Conservation (phyloP, 345 rosid species). For the Hibiscus tridactylites region DNA sequence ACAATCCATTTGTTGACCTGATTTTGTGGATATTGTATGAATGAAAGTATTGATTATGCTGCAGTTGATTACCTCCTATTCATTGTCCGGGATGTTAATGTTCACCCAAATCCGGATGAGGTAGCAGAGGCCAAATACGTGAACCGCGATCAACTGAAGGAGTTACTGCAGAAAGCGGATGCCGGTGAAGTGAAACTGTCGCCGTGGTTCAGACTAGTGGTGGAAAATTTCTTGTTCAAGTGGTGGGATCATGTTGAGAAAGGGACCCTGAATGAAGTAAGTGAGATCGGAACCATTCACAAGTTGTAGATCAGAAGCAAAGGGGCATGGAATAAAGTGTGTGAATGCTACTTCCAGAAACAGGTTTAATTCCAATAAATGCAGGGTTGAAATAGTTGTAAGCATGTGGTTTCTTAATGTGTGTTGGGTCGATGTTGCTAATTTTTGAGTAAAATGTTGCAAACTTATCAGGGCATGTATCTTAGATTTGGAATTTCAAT, state of each 20-base stretch:
- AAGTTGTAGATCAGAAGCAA: slow-evolving; percentile 26
- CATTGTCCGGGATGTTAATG: slow-evolving; percentile 65
- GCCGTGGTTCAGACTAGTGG: slow-evolving; percentile 95
- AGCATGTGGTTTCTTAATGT: neutral
- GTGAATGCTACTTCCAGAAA: neutral
- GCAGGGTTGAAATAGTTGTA: neutral
- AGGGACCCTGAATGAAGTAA: slow-evolving; percentile 56
- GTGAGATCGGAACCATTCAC: slow-evolving; percentile 79
- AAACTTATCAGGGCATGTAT: neutral
- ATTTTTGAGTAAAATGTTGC: neutral
- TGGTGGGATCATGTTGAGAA: slow-evolving; percentile 94
- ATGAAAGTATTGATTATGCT: slow-evolving; percentile 1
- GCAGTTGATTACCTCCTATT: slow-evolving; percentile 90
- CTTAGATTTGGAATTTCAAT: neutral
- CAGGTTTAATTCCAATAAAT: neutral
- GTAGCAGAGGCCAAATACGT: slow-evolving; percentile 74
- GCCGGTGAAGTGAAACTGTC: slow-evolving; percentile 87
- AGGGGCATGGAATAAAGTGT: neutral
- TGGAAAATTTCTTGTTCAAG: slow-evolving; percentile 82
- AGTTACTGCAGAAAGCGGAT: slow-evolving; percentile 80
- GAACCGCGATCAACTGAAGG: slow-evolving; percentile 68
- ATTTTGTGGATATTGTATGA: neutral
- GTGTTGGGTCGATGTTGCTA: neutral
- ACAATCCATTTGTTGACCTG: neutral
- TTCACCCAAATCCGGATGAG: slow-evolving; percentile 81